Conservation (phyloP, 176 grass and related monocot species). For the Panicum miliaceum region DNA sequence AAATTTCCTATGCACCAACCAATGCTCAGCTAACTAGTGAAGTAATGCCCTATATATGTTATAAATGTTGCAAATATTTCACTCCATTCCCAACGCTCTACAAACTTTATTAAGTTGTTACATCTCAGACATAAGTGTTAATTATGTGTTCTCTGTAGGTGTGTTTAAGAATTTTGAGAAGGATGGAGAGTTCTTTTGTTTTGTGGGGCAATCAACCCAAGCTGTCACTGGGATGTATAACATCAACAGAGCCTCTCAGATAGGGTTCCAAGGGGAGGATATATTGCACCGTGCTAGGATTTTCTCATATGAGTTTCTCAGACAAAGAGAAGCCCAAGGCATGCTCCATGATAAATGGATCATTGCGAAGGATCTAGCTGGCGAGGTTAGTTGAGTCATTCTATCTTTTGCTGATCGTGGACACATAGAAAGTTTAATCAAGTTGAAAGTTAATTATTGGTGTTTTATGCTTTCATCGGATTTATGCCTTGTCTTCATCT, state of each 20-base stretch:
- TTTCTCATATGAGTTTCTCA: conserved; percentile 57
- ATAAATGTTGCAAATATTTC: neutral
- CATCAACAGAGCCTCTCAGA: conserved; percentile 70
- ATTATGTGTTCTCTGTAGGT: conserved; percentile 38
- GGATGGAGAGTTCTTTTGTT: conserved; percentile 86
- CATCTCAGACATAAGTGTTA: neutral
- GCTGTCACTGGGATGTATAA: conserved; percentile 97
- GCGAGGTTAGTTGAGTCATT: conserved; percentile 54
- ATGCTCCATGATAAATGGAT: conserved; percentile 72
- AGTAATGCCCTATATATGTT: neutral
- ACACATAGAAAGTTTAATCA: neutral
- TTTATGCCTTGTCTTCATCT: neutral
- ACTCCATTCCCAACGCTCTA: neutral
- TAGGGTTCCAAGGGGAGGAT: conserved; percentile 60
- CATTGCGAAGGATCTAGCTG: conserved; percentile 65
- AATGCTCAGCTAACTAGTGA: neutral
- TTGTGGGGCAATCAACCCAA: conserved; percentile 85
- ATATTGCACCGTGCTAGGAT: conserved; percentile 50
- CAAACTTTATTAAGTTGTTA: neutral
- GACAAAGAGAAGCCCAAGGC: conserved; percentile 47
- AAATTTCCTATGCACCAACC: neutral
- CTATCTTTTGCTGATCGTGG: neutral
- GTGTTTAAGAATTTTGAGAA: conserved; percentile 90
- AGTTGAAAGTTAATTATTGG: neutral
- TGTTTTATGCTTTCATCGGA: neutral